Evolutionary conservation across 208 protist genomes (phyloP).

Genomic region (Trypanosoma rangeli): DNA sequence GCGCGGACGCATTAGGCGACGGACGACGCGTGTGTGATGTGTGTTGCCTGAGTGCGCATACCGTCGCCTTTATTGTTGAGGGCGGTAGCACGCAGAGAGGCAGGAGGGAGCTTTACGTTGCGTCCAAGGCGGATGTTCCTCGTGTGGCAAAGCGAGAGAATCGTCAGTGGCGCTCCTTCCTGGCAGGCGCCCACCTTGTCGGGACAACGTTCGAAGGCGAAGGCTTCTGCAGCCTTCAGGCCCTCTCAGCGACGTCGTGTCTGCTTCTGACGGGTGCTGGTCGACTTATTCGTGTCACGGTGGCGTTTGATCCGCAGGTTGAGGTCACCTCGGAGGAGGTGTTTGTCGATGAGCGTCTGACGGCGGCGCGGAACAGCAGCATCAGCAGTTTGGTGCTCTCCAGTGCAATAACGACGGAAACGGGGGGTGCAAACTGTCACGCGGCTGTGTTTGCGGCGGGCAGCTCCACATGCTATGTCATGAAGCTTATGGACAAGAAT

Average conservation of each 20-base stretch:
- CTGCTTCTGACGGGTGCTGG: constrained; percentile 28
- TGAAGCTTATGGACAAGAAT: constrained; percentile 3
- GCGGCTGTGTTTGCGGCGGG: constrained; percentile 11
- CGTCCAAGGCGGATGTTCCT: constrained; percentile 20
- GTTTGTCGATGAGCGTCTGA: background rate
- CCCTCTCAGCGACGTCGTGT: constrained; percentile 16
- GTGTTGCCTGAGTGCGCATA: constrained; percentile 22
- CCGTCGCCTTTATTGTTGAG: constrained; percentile 22
- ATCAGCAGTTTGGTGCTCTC: constrained; percentile 4
- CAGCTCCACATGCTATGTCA: constrained; percentile 4
- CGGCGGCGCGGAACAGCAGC: background rate
- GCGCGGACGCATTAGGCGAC: background rate
- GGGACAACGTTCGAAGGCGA: constrained; percentile 19
- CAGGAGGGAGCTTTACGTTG: constrained; percentile 23
- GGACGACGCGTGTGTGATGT: constrained; percentile 9
- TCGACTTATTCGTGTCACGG: constrained; percentile 19
- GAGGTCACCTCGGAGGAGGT: constrained; percentile 15
- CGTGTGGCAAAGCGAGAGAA: constrained; percentile 17
- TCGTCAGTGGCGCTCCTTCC: constrained; percentile 29
- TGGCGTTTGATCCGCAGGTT: background rate
- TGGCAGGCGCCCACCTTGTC: constrained; percentile 23
- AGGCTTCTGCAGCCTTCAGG: constrained; percentile 12
- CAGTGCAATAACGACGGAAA: background rate
- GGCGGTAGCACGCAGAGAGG: background rate
- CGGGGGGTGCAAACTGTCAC: background rate